Evolutionary conservation across 73 alveolate genomes (phyloP), one percentile per base, ranked within the genome.

Genomic region (Tetrahymena thermophila): DNA sequence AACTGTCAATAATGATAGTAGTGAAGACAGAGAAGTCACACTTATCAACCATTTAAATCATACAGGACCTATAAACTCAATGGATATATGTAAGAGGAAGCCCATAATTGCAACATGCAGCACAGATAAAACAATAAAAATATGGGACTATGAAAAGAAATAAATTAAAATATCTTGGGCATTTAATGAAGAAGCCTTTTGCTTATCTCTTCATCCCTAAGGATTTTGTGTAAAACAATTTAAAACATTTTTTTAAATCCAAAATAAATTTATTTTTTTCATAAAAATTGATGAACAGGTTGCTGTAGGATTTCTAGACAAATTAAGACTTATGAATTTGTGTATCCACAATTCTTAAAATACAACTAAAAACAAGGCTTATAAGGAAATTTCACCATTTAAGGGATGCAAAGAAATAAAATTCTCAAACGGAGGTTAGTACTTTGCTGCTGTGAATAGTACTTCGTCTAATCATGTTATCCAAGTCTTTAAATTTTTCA

Each of bases 381-480:
- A 96, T 97, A 98, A 98, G 95, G 99, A 98, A 96, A 97, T 99
- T 58, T 94, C 85, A 14, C 99, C 99, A 58, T 98, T 99, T 94
- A 99, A 98, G 96, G 98, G 97, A 19, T 83, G 97, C 94, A 94
- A 98, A 56, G 99, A 98, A 97, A 97, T 98, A 84, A 98, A 97
- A 95, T 99, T 99, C 96, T 98, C 99, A 83, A 97, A 99, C 96
- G 99, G 99, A 25, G 99, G 99, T 28, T 99, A 99, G 50, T 94
- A 98, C 93, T 99, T 99, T 96, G 99, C 99, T 16, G 99, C 99
- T 35, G 99, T 97, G 21, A 99, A 98, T 95, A 97, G 98, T 34
- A 94, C 97, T 15, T 56, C 71, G 19, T 43, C 97, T 5, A 95
- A 93, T 34, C 98, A 98, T 96, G 96, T 96, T 38, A 98, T 99